phyloP scores from a whole-genome alignment of 352 stramenopile genomes.

The Peronospora belbahrii region DNA sequence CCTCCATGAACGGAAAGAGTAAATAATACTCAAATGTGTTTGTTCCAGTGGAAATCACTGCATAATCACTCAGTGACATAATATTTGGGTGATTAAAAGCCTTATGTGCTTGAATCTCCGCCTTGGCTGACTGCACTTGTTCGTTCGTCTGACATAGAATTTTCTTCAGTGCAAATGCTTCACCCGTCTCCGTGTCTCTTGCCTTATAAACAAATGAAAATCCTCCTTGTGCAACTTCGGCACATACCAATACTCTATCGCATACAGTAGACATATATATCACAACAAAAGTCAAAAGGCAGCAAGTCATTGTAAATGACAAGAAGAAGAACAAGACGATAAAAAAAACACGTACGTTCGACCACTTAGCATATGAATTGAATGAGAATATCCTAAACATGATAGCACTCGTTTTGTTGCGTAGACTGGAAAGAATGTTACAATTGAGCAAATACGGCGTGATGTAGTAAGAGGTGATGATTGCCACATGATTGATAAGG shows the following conservation, averaged over 20 bases:
- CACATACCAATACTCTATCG: slow-evolving; percentile 43
- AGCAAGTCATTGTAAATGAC: neutral
- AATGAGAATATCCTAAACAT: slow-evolving; percentile 66
- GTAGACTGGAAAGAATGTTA: slow-evolving; percentile 58
- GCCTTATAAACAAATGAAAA: slow-evolving; percentile 84
- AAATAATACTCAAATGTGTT: slow-evolving; percentile 70
- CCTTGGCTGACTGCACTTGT: slow-evolving; percentile 68
- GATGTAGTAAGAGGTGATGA: slow-evolving; percentile 12
- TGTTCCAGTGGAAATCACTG: slow-evolving; percentile 40
- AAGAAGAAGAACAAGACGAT: neutral
- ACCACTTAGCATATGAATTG: slow-evolving; percentile 64
- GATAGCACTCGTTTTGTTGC: slow-evolving; percentile 52
- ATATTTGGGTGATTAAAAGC: slow-evolving; percentile 72
- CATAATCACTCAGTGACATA: slow-evolving; percentile 78
- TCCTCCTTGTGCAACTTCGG: slow-evolving; percentile 77
- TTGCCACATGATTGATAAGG: slow-evolving; percentile 21
- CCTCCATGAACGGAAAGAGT: slow-evolving; percentile 82
- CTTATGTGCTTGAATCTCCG: slow-evolving; percentile 77
- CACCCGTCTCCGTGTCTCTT: slow-evolving; percentile 58
- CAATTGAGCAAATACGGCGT: slow-evolving; percentile 39
- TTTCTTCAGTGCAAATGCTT: slow-evolving; percentile 86
- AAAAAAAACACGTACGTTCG: slow-evolving; percentile 37
- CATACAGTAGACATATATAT: neutral
- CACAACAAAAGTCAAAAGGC: neutral
- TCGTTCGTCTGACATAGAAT: slow-evolving; percentile 80